phyloP scores from a whole-genome alignment of 768 basidiomycete species.

The Boletales sp. region DNA sequence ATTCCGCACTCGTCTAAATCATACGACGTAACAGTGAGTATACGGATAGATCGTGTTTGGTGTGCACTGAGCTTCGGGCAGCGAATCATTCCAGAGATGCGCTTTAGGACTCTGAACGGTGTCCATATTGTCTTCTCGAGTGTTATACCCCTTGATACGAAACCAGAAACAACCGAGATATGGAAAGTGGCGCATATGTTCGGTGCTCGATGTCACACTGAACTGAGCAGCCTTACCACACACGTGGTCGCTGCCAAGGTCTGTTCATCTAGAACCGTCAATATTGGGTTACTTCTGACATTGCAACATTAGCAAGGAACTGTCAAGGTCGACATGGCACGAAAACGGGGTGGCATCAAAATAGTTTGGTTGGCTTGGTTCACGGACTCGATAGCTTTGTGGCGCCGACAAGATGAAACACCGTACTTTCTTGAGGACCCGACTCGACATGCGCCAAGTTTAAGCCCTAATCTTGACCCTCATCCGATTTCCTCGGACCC shows the following conservation, averaged over 20 bases:
- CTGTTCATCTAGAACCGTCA: constrained; percentile 7
- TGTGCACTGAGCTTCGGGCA: constrained; percentile 28
- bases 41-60: neutral
- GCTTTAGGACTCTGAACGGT: constrained; percentile 71
- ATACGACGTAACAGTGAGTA: constrained; percentile 80
- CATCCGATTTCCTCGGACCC: constrained; percentile 61
- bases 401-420: constrained; percentile 76
- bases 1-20: constrained; percentile 29
- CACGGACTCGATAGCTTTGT: constrained; percentile 83
- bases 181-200: constrained; percentile 87
- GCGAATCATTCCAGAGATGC: constrained; percentile 83
- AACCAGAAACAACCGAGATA: constrained; percentile 75
- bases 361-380: constrained; percentile 92
- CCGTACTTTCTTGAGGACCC: constrained; percentile 71
- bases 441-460: constrained; percentile 35
- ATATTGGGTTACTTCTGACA: constrained; percentile 5
- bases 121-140: constrained; percentile 89
- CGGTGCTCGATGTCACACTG: constrained; percentile 76
- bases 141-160: constrained; percentile 86
- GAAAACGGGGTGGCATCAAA: constrained; percentile 69
- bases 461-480: constrained; percentile 44
- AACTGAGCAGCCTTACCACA: constrained; percentile 64
- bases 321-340: constrained; percentile 84
- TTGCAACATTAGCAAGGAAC: constrained; percentile 64
- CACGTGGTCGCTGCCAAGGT: constrained; percentile 94